Base-by-base conservation (phyloP, 2,329 filamentous ascomycete genomes). In the Fusarium begoniae region DNA sequence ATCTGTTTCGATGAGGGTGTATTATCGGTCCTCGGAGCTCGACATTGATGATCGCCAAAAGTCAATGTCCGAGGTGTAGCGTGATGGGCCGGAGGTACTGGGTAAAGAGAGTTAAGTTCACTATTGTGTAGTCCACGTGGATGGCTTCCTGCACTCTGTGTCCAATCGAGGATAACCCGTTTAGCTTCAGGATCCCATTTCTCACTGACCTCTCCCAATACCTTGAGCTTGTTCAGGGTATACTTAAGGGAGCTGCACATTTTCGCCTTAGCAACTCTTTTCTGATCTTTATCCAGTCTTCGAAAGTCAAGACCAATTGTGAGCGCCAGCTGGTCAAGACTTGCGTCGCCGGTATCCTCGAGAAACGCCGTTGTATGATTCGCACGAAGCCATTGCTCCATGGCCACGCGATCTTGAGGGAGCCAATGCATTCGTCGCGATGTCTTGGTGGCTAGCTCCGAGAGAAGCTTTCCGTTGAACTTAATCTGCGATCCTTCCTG, bases 111-210 rank as follows among this genome's bases (percentile, higher is more conserved):
- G 15, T 18, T 44, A 6, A 18, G 4, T 3, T 8, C 17, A 11
- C 10, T 11, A 44, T 18, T 4, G 4, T 11, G n/a, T 24, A 44
- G 0, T 24, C 6, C n/a, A 18, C 15, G n/a, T 6, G 8, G 41
- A 13, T 15, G 8, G 4, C 4, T 6, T n/a, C n/a, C 15, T 8
- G 11, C 15, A 24, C 41, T 24, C 10, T 24, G n/a, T 5, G 10
- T 12, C 41, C 41, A 44, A 18, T 44, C 41, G 17, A 44, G 41
- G 15, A 44, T 11, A 24, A 24, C 41, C 2, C 12, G 41, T n/a
- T 44, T 24, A n/a, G 10, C n/a, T 17, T 15, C 10, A 18, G 41
- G 41, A n/a, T 24, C 41, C 41, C 41, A 44, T 44, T 6, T 44
- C n/a, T 44, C 41, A 1, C 6, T 24, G n/a, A 24, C 41, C 41